phyloP scores from a whole-genome alignment of 2,329 filamentous ascomycete genomes.

The Aspergillus terreus region DNA sequence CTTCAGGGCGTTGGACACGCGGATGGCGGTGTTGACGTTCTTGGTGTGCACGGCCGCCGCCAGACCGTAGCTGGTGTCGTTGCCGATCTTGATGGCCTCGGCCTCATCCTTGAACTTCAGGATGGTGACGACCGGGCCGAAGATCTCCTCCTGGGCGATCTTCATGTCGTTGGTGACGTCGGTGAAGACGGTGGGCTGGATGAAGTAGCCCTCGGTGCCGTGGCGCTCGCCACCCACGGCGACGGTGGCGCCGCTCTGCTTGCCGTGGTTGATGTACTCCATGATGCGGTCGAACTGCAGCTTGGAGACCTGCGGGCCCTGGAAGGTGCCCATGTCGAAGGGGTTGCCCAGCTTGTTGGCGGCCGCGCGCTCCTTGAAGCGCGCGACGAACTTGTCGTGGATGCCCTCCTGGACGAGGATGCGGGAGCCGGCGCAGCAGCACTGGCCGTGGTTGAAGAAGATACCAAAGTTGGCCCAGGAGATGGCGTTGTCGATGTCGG shows the following conservation, averaged over 20 bases:
- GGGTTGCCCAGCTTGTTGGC: constrained; percentile 77
- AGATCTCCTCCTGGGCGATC: constrained; percentile 75
- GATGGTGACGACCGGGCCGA: constrained; percentile 73
- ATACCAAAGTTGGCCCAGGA: constrained; percentile 25
- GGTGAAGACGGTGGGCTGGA: constrained; percentile 78
- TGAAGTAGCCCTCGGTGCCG: constrained; percentile 78
- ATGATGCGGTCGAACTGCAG: constrained; percentile 85
- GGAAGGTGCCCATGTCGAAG: constrained; percentile 73
- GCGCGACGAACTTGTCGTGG: constrained; percentile 56
- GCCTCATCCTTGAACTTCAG: constrained; percentile 71
- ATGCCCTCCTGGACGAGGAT: constrained; percentile 23
- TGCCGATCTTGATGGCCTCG: constrained; percentile 65
- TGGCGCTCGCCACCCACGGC: constrained; percentile 66
- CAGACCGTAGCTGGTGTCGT: constrained; percentile 70
- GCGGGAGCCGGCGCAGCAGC: constrained; percentile 23
- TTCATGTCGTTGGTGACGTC: constrained; percentile 67
- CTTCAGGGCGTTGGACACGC: constrained; percentile 65
- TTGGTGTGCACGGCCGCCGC: constrained; percentile 74
- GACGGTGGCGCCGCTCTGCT: constrained; percentile 61
- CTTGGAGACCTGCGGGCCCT: constrained; percentile 78
- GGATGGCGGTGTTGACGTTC: constrained; percentile 74
- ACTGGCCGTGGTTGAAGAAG: constrained; percentile 26
- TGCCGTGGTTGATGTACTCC: constrained; percentile 62
- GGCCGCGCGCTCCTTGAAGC: constrained; percentile 71
- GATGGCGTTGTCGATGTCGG: constrained; percentile 25